A percentile compares a stretch with the other conserved stretches of the same genome.
Conservation (phyloP, 768 basidiomycete species). For the Lactarius evosmus region DNA sequence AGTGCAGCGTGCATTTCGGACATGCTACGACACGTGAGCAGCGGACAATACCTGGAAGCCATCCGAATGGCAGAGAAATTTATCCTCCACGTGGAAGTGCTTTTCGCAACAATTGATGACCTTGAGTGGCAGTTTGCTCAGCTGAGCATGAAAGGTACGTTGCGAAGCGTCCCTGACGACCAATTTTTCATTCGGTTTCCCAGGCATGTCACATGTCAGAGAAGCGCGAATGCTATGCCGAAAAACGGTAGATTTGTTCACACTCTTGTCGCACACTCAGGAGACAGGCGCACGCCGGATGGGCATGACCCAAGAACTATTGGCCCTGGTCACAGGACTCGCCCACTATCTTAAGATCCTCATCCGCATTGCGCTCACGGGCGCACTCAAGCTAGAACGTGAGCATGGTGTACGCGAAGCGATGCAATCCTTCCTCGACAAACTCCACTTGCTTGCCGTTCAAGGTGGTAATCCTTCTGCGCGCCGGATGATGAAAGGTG, state of each 20-base stretch:
- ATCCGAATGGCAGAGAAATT: conserved; percentile 99
- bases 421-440: conserved; percentile 86
- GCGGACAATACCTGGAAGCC: conserved; percentile 92
- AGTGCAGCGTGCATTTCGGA: conserved; percentile 98
- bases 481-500: conserved; percentile 69
- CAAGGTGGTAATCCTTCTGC: conserved; percentile 80
- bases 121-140: conserved; percentile 83
- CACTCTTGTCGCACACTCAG: conserved; percentile 91
- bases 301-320: conserved; percentile 95
- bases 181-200: not conserved
- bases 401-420: conserved; percentile 82
- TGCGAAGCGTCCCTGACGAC: conserved; percentile 1
- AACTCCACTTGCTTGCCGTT: conserved; percentile 86
- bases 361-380: conserved; percentile 95
- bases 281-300: conserved; percentile 86
- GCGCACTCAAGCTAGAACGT: conserved; percentile 90
- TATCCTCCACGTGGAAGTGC: conserved; percentile 95
- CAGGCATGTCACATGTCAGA: conserved; percentile 96
- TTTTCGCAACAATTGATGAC: conserved; percentile 97
- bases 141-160: conserved; percentile 80
- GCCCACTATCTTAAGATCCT: conserved; percentile 99
- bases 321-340: conserved; percentile 96
- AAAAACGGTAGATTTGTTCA: conserved; percentile 98
- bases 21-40: conserved; percentile 97
- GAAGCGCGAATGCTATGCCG: conserved; percentile 98